Conservation (phyloP, 805 yeast species). For the Jamesozyma piceae region DNA sequence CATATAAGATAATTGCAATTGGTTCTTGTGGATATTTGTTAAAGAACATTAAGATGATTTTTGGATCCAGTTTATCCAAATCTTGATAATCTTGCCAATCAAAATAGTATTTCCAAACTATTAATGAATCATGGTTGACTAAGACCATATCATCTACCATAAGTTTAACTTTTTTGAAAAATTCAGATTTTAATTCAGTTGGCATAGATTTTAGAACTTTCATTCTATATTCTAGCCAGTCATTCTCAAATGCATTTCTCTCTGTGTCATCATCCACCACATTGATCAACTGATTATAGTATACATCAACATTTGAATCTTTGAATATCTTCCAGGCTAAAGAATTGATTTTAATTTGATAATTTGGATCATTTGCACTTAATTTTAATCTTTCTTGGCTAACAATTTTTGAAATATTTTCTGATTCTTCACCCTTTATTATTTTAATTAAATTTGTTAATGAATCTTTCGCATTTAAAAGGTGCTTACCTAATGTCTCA, state of each 20-base stretch:
- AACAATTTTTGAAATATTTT: slow-evolving; percentile 32
- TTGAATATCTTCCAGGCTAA: slow-evolving; percentile 40
- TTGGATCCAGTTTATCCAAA: slow-evolving; percentile 41
- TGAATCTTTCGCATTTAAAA: slow-evolving; percentile 40
- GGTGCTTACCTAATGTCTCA: slow-evolving; percentile 39
- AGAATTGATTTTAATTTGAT: slow-evolving; percentile 33
- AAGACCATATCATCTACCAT: slow-evolving; percentile 66
- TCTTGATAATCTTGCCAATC: slow-evolving; percentile 60
- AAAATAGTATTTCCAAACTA: slow-evolving; percentile 65
- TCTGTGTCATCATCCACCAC: slow-evolving; percentile 49
- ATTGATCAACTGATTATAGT: slow-evolving; percentile 51
- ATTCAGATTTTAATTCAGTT: slow-evolving; percentile 28
- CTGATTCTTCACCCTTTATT: slow-evolving; percentile 34
- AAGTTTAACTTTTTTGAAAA: slow-evolving; percentile 39
- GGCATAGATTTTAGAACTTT: slow-evolving; percentile 49
- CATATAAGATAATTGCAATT: slow-evolving; percentile 51
- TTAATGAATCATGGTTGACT: slow-evolving; percentile 48
- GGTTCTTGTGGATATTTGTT: slow-evolving; percentile 51
- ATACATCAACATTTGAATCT: slow-evolving; percentile 41
- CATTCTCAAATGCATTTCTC: slow-evolving; percentile 52
- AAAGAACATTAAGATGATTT: slow-evolving; percentile 42
- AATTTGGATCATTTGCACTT: slow-evolving; percentile 36
- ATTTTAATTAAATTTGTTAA: slow-evolving; percentile 37
- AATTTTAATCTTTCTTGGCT: slow-evolving; percentile 43
- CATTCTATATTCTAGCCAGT: slow-evolving; percentile 47